Base-by-base conservation (phyloP, 2,329 filamentous ascomycete genomes). In the Fusarium begoniae region DNA sequence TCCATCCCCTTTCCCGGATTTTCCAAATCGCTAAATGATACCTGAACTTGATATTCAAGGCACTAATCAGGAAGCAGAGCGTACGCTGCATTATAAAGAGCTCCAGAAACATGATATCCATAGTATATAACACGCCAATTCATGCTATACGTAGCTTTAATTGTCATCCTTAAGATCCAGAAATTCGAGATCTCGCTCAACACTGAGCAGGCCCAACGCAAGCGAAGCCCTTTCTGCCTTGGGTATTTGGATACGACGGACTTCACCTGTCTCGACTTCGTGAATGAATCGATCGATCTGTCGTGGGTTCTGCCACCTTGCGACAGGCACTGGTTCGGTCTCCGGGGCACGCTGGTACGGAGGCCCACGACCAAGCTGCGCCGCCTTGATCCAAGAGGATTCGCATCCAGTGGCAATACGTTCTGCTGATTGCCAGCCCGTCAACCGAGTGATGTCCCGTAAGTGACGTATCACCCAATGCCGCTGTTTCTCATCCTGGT, bases 341-440 rank as follows among this genome's bases (percentile, higher is more conserved):
- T 83, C 61, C 79, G 79, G 14, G 83, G 85, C 63, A 32, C 88
- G 85, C 57, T 84, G 81, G 80, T 97, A 98, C 2, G 90, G 90
- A 8, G 95, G 94, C 0, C 95, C 96, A 51, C 90, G 88, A 1
- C 93, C 93, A 75, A 93, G 85, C 70, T 91, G 88, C 8, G 90
- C 92, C 2, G 93, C 91, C 79, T 92, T 93, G 67, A 89, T 87
- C 96, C 96, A 99, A 1, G 91, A 89, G 6, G 91, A 92, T 82
- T 98, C 95, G 81, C 94, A 97, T 3, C 94, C 95, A 55, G 90
- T 87, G 1, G 94, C 94, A 72, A 98, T 96, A 45, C 95, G 90
- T 40, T 90, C 89, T 4, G 94, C 93, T 3, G 93, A 94, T 77
- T 94, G 92, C 93, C 94, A 98, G 2, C 96, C 96, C 0, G 94